Conservation (phyloP, 345 rosid species). For the Rubroshorea leprosula region DNA sequence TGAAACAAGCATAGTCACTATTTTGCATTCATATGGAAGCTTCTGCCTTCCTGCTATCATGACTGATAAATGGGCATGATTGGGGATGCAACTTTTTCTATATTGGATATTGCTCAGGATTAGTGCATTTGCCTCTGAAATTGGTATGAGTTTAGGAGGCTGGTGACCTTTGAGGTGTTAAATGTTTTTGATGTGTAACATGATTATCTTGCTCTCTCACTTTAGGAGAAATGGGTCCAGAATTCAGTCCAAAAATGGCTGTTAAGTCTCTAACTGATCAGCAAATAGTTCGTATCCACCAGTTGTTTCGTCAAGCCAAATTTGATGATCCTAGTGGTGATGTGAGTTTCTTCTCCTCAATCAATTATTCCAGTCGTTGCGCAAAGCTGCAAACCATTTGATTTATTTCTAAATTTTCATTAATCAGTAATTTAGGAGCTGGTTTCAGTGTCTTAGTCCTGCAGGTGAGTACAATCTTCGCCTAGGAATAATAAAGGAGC, state of each 20-base stretch:
- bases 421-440: conserved; percentile 11
- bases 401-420: not conserved
- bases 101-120: not conserved
- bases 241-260: conserved; percentile 69
- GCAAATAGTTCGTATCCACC: conserved; percentile 96
- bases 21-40: not conserved
- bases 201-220: conserved; percentile 12
- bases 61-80: not conserved
- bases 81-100: not conserved
- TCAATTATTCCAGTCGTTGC: not conserved
- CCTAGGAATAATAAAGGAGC: conserved; percentile 93
- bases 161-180: conserved; percentile 2
- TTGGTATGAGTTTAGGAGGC: conserved; percentile 1
- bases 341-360: conserved; percentile 43
- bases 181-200: conserved; percentile 12
- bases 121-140: not conserved
- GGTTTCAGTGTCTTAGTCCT: conserved; percentile 88
- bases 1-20: not conserved
- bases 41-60: conserved; percentile 1
- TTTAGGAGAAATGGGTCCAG: conserved; percentile 96
- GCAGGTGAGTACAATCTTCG: conserved; percentile 99
- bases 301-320: conserved; percentile 97
- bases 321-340: conserved; percentile 95
- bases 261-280: conserved; percentile 79
- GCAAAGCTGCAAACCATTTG: not conserved